Base-by-base conservation (phyloP, 352 stramenopile species). In the Phytopythium chamaehyphon region DNA sequence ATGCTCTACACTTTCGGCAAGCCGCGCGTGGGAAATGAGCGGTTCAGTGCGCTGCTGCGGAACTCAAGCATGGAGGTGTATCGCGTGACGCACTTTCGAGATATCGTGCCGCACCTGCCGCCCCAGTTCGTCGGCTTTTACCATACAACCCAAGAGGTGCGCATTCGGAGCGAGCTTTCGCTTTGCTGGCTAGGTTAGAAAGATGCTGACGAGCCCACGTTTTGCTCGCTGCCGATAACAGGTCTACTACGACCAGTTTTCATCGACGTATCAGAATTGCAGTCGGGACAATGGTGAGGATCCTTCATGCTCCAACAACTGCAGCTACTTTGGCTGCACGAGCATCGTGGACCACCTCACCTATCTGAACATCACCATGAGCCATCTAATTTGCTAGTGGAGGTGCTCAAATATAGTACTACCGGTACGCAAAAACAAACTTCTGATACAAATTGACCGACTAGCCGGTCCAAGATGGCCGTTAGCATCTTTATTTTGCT, bases 301-400 rank as follows among this genome's bases (percentile, higher is more conserved):
- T 43, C 57, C 66, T 1, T 57, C 46, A 2, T 93, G 83, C 57
- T 88, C 79, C 22, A 62, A 91, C 47, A 56, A 62, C n/a, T 91
- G 81, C 66, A 86, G 76, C 8, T 74, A 76, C 0, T 88, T 88
- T 31, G 69, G 78, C 7, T 90, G 81, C 62, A 90, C 77, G 5
- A 93, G 83, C 54, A 79, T 93, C 44, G 75, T 90, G 11, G 83
- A 93, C 62, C 83, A 93, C 51, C 71, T 93, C 47, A 90, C 76
- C 49, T 93, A 93, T 65, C 63, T 93, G 49, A 93, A 93, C 64
- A 83, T 93, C 48, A 89, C 83, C 14, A 90, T 93, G 80, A 91
- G 83, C 61, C 83, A 93, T 61, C 69, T 93, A 50, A 79, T 90
- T 36, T 93, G 83, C 66, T 93, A 72, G 37, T 5, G 26, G 16